Evolutionary conservation across 768 basidiomycete species (phyloP).

Genomic region (Panaeolus cyanescens): DNA sequence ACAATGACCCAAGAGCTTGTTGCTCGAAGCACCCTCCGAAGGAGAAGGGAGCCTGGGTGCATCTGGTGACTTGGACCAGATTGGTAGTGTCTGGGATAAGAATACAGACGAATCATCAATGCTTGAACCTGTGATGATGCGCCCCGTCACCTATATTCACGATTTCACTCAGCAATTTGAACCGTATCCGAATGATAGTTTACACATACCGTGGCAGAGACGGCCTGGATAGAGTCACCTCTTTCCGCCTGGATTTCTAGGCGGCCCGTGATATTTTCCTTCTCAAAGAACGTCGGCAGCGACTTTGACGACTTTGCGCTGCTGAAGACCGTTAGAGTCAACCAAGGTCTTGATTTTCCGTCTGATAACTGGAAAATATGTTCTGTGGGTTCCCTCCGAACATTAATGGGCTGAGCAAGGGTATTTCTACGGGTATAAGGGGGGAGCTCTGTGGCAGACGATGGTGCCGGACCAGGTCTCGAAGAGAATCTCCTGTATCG

Average conservation of each 20-base stretch:
- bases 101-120: conserved; percentile 46
- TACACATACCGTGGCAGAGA: conserved; percentile 42
- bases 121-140: conserved; percentile 50
- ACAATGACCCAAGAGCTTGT: conserved; percentile 48
- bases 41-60: conserved; percentile 42
- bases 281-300: conserved; percentile 55
- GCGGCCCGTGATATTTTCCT: conserved; percentile 50
- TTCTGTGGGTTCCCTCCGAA: conserved; percentile 47
- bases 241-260: conserved; percentile 49
- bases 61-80: conserved; percentile 50
- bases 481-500: conserved; percentile 50
- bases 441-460: conserved; percentile 46
- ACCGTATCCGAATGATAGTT: neutral
- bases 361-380: conserved; percentile 45
- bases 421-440: conserved; percentile 51
- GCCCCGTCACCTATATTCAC: conserved; percentile 47
- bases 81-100: conserved; percentile 41
- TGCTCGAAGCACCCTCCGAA: conserved; percentile 38
- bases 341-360: conserved; percentile 43
- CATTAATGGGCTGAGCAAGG: conserved; percentile 37
- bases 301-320: conserved; percentile 54
- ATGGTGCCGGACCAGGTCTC: conserved; percentile 52
- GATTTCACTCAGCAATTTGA: neutral
- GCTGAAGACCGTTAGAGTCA: conserved; percentile 47
- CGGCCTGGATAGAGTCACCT: conserved; percentile 53